Evolutionary conservation across 2,329 filamentous ascomycete species (phyloP), one percentile per base, ranked within the genome.

Genomic region (Chaetomiaceae sp.): DNA sequence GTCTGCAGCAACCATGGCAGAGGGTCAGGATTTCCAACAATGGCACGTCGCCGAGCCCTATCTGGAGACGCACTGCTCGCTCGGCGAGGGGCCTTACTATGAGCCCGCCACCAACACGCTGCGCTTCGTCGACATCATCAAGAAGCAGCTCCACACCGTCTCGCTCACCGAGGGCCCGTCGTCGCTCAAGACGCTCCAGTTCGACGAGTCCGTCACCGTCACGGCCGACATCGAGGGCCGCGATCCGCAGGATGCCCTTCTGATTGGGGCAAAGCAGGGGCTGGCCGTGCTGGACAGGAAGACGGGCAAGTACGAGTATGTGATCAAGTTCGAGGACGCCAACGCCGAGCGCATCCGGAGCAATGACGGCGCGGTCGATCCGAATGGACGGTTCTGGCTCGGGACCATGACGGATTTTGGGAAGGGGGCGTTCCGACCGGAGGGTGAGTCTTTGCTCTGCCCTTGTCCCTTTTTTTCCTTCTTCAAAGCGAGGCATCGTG

Each of bases 351-450:
- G 83, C 20, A 75, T 88, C 67, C 74, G 83, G 53, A 79, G 87
- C 69, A 96, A 96, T 66, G 91, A 96, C 66, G 91, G 91, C 43
- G 87, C 84, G 5, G 83, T 89, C 47, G 91, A 96, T 66, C 84
- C 83, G 23, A 79, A 84, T 58, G 91, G 91, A 29, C 77, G 89
- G 31, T 94, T 92, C 72, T 95, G 89, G 87, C 77, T 91, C 6
- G 89, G 90, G 7, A 82, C 82, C 58, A 95, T 96, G 88, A 94
- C 89, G 58, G 89, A 95, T 65, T 81, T 83, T 62, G 71, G 70
- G 15, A 61, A 72, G 19, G 79, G 79, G 31, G 69, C 71, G 3
- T 86, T 89, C 51, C 75, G 84, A 64, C 74, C 82, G 42, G 79
- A 85, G 68, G 80, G 80, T 80, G 63, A 66, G 72, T 47, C 47